phyloP scores from a whole-genome alignment of 2,329 filamentous ascomycete species.

The Emergomyces africanus region DNA sequence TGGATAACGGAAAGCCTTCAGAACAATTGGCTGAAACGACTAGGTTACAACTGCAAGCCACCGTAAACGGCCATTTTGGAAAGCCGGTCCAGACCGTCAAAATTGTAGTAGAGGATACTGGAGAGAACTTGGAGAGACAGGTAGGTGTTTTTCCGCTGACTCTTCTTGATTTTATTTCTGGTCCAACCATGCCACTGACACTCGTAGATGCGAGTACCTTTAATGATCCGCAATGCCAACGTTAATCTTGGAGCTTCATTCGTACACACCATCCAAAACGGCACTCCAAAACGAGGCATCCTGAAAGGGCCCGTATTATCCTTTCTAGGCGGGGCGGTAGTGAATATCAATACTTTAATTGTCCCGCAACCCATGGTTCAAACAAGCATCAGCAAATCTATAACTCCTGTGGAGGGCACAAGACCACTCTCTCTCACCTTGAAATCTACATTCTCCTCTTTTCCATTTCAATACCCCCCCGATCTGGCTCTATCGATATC shows the following conservation, averaged over 20 bases:
- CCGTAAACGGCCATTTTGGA: slow-evolving; percentile 20
- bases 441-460: slow-evolving; percentile 18
- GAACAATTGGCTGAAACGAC: slow-evolving; percentile 8
- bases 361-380: slow-evolving; percentile 21
- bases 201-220: slow-evolving; percentile 20
- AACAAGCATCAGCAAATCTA: slow-evolving; percentile 18
- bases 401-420: slow-evolving; percentile 21
- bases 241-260: slow-evolving; percentile 23
- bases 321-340: slow-evolving; percentile 20
- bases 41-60: slow-evolving; percentile 21
- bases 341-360: slow-evolving; percentile 17
- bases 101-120: slow-evolving; percentile 17
- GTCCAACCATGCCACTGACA: slow-evolving; percentile 6
- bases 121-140: slow-evolving; percentile 14
- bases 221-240: slow-evolving; percentile 14
- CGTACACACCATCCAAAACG: slow-evolving; percentile 17
- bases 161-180: not conserved
- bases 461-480: slow-evolving; percentile 18
- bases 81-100: slow-evolving; percentile 13
- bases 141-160: slow-evolving; percentile 14
- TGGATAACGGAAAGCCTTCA: not conserved
- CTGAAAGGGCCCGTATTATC: slow-evolving; percentile 13
- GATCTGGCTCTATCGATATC: slow-evolving; percentile 20
- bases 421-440: slow-evolving; percentile 22
- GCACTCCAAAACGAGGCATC: slow-evolving; percentile 15